Base-by-base conservation (phyloP, 2,329 filamentous ascomycete species). In the Onygenales sp. region DNA sequence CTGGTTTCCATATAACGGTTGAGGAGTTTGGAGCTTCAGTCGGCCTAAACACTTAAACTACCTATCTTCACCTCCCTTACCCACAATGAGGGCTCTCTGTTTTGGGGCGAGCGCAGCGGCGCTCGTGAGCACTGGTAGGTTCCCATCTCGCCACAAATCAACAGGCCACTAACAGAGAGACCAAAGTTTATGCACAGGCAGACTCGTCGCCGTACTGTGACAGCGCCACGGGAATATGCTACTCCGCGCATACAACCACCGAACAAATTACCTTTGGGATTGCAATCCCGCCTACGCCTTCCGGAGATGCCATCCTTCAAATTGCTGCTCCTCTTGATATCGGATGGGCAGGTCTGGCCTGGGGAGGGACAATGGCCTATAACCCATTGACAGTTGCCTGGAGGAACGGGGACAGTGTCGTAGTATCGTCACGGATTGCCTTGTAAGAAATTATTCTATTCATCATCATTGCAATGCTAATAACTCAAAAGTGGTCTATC, bases 301-400 rank as follows among this genome's bases (percentile, higher is more conserved):
- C 65, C 0, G 75, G 71, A 54, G 73, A 76, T 52, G 64, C 67
- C 9, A 69, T 75, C 4, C 40, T 76, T 21, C 74, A 77, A 58
- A 68, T 77, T 44, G 63, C 70, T 2, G 69, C 73, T 0, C 74
- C 74, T 11, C 63, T 63, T n/a, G 60, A 63, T 2, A 67, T 75
- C 45, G 75, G 74, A 52, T 78, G 75, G 75, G 70, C 72, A 7
- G 75, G 74, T 2, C 63, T 77, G 21, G 70, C 75, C 11, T 77
- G 75, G 75, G 75, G 74, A n/a, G 75, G 74, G 3, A 68, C 69
- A 36, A 77, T 77, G 75, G 69, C 71, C 1, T 74, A 75, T 61
- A 72, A 73, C 54, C 75, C 75, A 2, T 63, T 78, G 2, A 68
- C 72, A 4, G 61, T 78, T 32, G 70, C 66, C 4, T 77, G 75